Percentiles rank a stretch among this genome's conserved stretches.
These are phyloP conservation scores for Tulasnella sp. DNA, from an alignment of 768 basidiomycete species.

Conservation along the genomic window DNA sequence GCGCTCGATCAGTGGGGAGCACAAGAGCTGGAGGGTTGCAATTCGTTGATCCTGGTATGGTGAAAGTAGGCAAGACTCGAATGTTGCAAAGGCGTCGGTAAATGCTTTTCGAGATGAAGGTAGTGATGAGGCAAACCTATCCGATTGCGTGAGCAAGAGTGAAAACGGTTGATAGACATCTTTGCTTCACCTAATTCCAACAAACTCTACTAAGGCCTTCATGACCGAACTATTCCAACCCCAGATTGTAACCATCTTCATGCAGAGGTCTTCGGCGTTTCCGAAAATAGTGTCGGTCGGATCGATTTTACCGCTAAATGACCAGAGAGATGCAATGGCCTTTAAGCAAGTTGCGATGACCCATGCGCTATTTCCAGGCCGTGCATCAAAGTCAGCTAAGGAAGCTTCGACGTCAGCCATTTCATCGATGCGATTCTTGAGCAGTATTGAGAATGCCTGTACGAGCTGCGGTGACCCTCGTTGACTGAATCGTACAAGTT, in stretches of 20 bases:
- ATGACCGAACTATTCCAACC: constrained; percentile 44
- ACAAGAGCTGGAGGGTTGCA: constrained; percentile 48
- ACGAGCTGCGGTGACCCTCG: no score
- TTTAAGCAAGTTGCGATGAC: constrained; percentile 48
- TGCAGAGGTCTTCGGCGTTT: constrained; percentile 39
- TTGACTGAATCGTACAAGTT: no score
- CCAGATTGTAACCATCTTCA: constrained; percentile 39
- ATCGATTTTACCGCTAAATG: constrained; percentile 31
- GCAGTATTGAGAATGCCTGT: no score
- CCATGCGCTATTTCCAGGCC: constrained; percentile 30
- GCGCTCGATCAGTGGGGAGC: constrained; percentile 36
- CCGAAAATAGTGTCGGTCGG: constrained; percentile 27
- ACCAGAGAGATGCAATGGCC: constrained; percentile 35
- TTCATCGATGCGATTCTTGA: no score
- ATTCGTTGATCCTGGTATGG: constrained; percentile 57
- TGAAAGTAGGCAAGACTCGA: constrained; percentile 51
- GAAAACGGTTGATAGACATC: background rate
- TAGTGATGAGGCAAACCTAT: no score
- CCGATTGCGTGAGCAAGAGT: no score
- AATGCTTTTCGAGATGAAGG: no score
- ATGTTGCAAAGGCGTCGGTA: constrained; percentile 39
- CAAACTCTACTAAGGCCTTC: constrained; percentile 38
- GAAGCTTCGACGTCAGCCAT: no score
- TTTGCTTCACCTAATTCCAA: no score
- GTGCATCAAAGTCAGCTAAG: background rate